Evolutionary conservation across 228 moss, liverwort and hornwort species (phyloP).

Genomic region (Sphagnum fallax): DNA sequence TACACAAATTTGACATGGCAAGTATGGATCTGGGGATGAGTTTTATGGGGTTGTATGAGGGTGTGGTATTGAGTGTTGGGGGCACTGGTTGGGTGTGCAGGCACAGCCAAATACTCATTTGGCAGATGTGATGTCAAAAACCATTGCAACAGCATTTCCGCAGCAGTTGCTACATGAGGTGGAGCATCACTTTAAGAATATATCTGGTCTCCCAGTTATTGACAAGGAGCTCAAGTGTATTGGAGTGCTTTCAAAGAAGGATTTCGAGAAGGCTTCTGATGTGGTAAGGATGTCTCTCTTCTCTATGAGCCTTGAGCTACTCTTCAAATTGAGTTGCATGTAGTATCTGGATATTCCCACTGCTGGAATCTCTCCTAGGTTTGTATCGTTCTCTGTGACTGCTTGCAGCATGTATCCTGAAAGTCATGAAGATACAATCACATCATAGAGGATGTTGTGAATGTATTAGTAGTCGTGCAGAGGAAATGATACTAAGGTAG

Average conservation of each 20-base stretch:
- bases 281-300: conserved; percentile 19
- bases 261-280: conserved; percentile 42
- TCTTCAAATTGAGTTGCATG: neutral
- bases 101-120: conserved; percentile 83
- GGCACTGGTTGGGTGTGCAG: conserved; percentile 21
- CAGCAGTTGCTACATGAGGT: conserved; percentile 69
- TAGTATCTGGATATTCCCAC: neutral
- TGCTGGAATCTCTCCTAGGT: neutral
- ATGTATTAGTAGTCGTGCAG: neutral
- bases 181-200: conserved; percentile 45
- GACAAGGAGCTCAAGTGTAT: conserved; percentile 62
- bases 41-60: no score
- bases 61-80: no score
- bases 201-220: conserved; percentile 81
- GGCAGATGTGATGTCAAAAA: conserved; percentile 92
- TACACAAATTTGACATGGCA: no score
- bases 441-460: no score
- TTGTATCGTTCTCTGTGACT: neutral
- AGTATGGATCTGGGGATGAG: no score
- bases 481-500: no score
- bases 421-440: neutral
- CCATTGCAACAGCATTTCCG: conserved; percentile 60
- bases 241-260: conserved; percentile 86
- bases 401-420: neutral
- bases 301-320: neutral